Percentiles rank a stretch among this genome's conserved stretches.
These are phyloP conservation scores for Phialophora verrucosa DNA, from an alignment of 2,329 filamentous ascomycete species.

Conservation along the genomic window DNA sequence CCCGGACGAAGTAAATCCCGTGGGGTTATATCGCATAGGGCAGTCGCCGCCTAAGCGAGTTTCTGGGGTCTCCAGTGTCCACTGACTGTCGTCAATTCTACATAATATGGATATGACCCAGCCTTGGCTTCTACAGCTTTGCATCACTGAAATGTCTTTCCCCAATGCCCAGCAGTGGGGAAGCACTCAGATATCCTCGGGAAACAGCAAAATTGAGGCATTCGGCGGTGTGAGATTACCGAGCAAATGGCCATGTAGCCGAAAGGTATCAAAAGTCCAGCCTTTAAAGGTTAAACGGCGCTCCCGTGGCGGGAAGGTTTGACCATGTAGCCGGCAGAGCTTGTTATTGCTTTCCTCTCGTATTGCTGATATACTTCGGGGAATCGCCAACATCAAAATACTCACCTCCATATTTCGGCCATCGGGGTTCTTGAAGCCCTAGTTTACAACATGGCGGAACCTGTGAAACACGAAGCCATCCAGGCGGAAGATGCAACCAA, in stretches of 20 bases:
- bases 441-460: slow-evolving; percentile 1
- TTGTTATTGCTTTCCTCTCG: background rate
- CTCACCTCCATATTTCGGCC: background rate
- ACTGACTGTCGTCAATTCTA: background rate
- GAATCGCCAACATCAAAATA: background rate
- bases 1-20: background rate
- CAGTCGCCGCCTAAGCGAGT: background rate
- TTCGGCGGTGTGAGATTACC: background rate
- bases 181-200: slow-evolving; percentile 10
- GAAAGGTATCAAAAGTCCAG: background rate
- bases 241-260: background rate
- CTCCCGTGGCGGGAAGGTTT: background rate
- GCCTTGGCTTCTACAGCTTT: slow-evolving; percentile 12
- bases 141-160: background rate
- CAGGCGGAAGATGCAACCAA: slow-evolving; percentile 7
- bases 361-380: background rate
- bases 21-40: background rate
- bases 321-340: background rate
- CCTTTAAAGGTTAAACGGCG: slow-evolving; percentile 2
- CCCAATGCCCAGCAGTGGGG: background rate
- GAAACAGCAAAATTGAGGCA: background rate
- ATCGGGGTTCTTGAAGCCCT: background rate
- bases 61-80: background rate
- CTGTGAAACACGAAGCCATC: slow-evolving; percentile 15
- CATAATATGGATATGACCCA: slow-evolving; percentile 1